Evolutionary conservation across 1,284 basidiomycete species (phyloP).

Genomic region (Porogramme epimiltina): DNA sequence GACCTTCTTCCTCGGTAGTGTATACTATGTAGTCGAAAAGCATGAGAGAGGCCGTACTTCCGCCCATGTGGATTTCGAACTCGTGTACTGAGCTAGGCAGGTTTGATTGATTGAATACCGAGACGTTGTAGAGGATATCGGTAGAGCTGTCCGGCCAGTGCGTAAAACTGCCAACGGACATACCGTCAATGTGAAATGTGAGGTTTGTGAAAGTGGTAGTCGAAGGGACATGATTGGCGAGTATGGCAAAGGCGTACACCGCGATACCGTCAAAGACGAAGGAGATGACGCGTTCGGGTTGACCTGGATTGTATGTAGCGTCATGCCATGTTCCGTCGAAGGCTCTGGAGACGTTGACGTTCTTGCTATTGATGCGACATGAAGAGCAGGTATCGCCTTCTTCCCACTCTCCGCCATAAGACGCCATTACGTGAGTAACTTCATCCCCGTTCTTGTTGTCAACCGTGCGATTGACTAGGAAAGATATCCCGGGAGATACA

Average conservation of each 20-base stretch:
- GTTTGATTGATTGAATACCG: constrained; percentile 29
- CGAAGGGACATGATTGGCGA: constrained; percentile 20
- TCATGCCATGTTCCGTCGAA: too few relatives aligned
- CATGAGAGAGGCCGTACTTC: constrained; percentile 9
- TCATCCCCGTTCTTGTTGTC: constrained; percentile 42
- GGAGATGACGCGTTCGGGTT: too few relatives aligned
- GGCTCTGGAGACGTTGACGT: too few relatives aligned
- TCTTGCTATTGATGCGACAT: too few relatives aligned
- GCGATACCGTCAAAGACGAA: constrained; percentile 28
- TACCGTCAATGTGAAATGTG: constrained; percentile 37
- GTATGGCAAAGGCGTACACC: constrained; percentile 34
- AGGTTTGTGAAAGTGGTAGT: constrained; percentile 30
- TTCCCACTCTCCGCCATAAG: too few relatives aligned
- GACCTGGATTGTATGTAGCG: too few relatives aligned
- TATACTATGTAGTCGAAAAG: constrained; percentile 26
- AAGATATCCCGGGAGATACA: too few relatives aligned
- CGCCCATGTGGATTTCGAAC: constrained; percentile 11
- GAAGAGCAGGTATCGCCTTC: too few relatives aligned
- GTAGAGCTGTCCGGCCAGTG: constrained; percentile 19
- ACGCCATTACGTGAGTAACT: too few relatives aligned
- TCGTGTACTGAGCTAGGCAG: constrained; percentile 17
- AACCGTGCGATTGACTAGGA: constrained; percentile 38
- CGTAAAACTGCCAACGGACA: constrained; percentile 27
- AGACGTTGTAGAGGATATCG: constrained; percentile 30
- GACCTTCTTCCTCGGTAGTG: too few relatives aligned